Evolutionary conservation across 1,284 basidiomycete species (phyloP).

Genomic region (Moesziomyces sp.): DNA sequence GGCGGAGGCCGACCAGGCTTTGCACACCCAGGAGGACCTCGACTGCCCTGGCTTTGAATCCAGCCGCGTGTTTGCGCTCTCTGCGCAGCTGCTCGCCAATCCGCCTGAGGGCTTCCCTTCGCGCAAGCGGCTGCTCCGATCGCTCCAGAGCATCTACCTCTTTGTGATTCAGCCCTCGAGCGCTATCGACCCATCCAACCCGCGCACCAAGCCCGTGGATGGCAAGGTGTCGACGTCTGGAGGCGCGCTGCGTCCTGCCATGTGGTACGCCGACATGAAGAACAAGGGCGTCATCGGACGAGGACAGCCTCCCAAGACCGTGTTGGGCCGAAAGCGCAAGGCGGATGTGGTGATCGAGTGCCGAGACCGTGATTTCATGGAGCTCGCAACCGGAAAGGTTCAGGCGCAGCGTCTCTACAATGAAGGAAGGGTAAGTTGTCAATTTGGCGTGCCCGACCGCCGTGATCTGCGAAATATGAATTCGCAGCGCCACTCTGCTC

Average conservation of each 20-base stretch:
- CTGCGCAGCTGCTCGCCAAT: conserved; percentile 48
- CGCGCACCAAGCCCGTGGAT: conserved; percentile 52
- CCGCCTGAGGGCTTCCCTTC: conserved; percentile 54
- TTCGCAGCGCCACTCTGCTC: no score
- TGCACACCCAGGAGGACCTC: conserved; percentile 47
- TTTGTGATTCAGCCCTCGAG: conserved; percentile 60
- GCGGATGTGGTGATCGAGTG: conserved; percentile 63
- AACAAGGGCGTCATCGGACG: conserved; percentile 47
- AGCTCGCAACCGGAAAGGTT: conserved; percentile 61
- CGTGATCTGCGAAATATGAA: no score
- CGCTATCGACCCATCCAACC: conserved; percentile 56
- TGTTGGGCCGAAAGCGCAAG: conserved; percentile 58
- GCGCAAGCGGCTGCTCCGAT: conserved; percentile 51
- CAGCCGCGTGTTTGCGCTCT: conserved; percentile 60
- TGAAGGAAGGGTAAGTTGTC: conserved; percentile 43
- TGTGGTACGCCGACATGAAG: conserved; percentile 59
- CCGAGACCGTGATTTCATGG: conserved; percentile 59
- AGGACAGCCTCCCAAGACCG: conserved; percentile 57
- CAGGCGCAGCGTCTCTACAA: conserved; percentile 58
- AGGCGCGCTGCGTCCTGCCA: conserved; percentile 58
- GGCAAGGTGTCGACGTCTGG: conserved; percentile 41
- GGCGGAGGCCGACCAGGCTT: conserved; percentile 51
- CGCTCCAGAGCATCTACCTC: conserved; percentile 59
- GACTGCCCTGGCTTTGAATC: conserved; percentile 59
- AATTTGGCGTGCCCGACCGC: no score